phyloP scores from a whole-genome alignment of 768 basidiomycete genomes.

The Mycena olivaceomarginata region DNA sequence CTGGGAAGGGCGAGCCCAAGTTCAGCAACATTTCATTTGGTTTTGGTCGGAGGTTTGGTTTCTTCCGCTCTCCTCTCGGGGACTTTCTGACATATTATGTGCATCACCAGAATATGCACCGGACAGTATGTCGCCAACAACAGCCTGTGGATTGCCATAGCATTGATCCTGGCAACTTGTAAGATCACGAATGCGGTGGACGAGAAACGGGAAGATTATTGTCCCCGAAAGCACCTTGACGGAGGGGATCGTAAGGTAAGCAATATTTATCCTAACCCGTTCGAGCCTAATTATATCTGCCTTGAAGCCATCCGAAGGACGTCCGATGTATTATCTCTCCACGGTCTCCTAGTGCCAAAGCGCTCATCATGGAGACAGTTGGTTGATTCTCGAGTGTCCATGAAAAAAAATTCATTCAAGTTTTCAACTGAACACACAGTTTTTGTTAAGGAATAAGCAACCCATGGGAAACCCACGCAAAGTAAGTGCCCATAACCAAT shows the following conservation, averaged over 20 bases:
- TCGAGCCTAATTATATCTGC: background rate
- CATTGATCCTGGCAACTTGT: constrained; percentile 67
- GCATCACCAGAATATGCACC: constrained; percentile 62
- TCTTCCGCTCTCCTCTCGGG: background rate
- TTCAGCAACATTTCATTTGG: constrained; percentile 33
- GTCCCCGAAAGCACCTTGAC: constrained; percentile 63
- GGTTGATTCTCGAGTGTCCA: background rate
- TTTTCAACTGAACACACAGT: background rate
- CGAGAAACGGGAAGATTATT: constrained; percentile 55
- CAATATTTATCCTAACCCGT: constrained; percentile 9
- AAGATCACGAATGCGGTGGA: constrained; percentile 63
- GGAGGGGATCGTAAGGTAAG: constrained; percentile 67
- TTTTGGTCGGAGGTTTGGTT: constrained; percentile 32
- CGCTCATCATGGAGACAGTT: constrained; percentile 19
- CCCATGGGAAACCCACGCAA: no score
- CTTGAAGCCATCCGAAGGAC: constrained; percentile 36
- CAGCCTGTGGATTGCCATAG: constrained; percentile 67
- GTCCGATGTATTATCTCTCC: constrained; percentile 34
- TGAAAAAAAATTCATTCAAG: background rate
- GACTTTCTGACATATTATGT: background rate
- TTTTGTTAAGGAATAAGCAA: background rate
- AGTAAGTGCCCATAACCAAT: no score
- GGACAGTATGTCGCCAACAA: constrained; percentile 68
- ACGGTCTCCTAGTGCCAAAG: constrained; percentile 16
- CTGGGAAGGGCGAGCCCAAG: constrained; percentile 21